phyloP scores from a whole-genome alignment of 2,329 filamentous ascomycete genomes.

The Chrysoporthe puriensis region DNA sequence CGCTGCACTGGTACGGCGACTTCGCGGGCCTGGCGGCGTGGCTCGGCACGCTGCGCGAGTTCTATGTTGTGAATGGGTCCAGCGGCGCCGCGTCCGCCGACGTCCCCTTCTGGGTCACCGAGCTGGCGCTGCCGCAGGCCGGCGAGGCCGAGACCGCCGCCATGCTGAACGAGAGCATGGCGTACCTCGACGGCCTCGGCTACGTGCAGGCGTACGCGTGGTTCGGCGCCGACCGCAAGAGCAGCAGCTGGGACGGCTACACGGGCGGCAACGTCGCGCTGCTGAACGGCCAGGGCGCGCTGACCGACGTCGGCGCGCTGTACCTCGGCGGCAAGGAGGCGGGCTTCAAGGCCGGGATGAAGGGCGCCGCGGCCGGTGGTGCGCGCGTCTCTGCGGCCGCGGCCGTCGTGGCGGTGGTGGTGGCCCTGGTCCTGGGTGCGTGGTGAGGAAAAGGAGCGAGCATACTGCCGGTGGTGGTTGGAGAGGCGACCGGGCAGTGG shows the following conservation, averaged over 20 bases:
- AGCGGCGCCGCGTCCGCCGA: constrained; percentile 19
- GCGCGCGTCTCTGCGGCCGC: constrained; percentile 15
- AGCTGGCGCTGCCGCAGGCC: constrained; percentile 44
- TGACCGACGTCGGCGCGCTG: constrained; percentile 43
- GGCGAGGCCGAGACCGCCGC: constrained; percentile 39
- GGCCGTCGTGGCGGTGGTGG: neutral
- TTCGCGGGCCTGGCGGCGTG: constrained; percentile 41
- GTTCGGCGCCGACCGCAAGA: constrained; percentile 45
- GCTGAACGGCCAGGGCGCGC: constrained; percentile 41
- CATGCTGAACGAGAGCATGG: constrained; percentile 47
- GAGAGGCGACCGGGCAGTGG: neutral
- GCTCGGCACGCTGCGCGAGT: constrained; percentile 41
- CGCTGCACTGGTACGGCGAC: constrained; percentile 48
- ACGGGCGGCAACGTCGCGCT: constrained; percentile 44
- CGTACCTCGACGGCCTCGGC: constrained; percentile 40
- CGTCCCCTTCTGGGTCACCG: constrained; percentile 44
- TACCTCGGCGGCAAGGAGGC: constrained; percentile 45
- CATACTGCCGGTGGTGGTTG: neutral
- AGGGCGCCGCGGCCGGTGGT: constrained; percentile 15
- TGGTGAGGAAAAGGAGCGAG: constrained; percentile 1
- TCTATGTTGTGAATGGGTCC: constrained; percentile 35
- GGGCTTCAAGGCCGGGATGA: constrained; percentile 42
- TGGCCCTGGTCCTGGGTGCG: constrained; percentile 1
- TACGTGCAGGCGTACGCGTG: constrained; percentile 45
- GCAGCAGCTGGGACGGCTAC: constrained; percentile 44